Percentiles rank a stretch among this genome's conserved stretches.
Conservation (phyloP, 768 basidiomycete species). For the Rhodotorula diobovata region DNA sequence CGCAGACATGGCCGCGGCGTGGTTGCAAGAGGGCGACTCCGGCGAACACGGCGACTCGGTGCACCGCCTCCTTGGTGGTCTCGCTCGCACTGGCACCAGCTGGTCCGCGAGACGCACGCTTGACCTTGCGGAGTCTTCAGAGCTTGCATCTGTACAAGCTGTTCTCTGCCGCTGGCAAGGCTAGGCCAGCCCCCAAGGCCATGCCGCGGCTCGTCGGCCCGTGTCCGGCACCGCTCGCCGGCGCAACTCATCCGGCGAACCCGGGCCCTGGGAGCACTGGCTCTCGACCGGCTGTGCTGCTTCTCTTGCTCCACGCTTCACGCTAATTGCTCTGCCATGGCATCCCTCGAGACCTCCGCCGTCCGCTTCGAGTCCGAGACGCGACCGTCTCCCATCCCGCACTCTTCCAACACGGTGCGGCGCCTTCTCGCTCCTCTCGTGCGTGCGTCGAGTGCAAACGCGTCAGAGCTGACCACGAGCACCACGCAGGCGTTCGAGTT, state of each 20-base stretch:
- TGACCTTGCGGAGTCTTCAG: too few species aligned
- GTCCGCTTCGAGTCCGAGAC: constrained; percentile 11
- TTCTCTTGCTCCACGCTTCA: neutral
- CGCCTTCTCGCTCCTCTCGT: neutral
- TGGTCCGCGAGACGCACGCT: too few species aligned
- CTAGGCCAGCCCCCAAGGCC: too few species aligned
- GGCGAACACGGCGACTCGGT: neutral
- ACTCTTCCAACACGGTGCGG: constrained; percentile 23
- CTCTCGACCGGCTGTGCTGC: neutral
- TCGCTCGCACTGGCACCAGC: neutral
- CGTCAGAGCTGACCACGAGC: too few species aligned
- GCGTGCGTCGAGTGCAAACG: neutral
- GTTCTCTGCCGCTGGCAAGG: too few species aligned
- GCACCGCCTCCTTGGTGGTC: neutral
- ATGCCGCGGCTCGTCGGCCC: too few species aligned
- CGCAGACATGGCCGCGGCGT: neutral
- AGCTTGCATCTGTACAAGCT: too few species aligned
- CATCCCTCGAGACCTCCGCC: constrained; percentile 15
- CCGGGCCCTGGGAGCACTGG: neutral
- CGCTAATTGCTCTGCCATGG: neutral
- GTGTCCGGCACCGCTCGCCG: too few species aligned
- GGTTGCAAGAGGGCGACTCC: neutral
- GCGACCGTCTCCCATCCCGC: neutral
- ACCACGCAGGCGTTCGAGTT: constrained; percentile 30
- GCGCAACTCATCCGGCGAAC: too few species aligned